A percentile compares a stretch with the other conserved stretches of the same genome.
Conservation (phyloP, 352 stramenopile genomes). For the Phytophthora sp. region DNA sequence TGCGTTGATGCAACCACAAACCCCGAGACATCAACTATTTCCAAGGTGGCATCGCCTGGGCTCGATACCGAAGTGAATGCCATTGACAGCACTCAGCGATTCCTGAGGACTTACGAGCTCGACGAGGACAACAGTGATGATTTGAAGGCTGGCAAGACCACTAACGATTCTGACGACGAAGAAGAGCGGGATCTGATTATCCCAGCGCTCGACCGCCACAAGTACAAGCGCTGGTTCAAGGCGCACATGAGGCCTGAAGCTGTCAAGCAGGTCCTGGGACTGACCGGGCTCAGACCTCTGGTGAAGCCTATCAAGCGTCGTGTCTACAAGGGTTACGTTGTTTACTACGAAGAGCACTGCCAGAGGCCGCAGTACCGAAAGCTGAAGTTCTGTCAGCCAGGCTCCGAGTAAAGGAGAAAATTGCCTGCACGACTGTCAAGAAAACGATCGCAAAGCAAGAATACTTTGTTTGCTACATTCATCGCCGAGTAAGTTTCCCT, state of each 20-base stretch:
- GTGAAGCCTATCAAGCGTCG: slow-evolving; percentile 15
- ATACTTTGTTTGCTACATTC: too few species aligned
- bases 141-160: neutral
- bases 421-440: neutral
- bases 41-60: neutral
- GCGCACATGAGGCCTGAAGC: slow-evolving; percentile 6
- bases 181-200: slow-evolving; percentile 17
- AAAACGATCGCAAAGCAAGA: too few species aligned
- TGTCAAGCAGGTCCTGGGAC: slow-evolving; percentile 8
- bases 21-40: neutral
- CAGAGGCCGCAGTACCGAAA: slow-evolving; percentile 1
- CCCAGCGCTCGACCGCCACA: neutral
- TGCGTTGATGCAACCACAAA: neutral
- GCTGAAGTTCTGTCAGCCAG: slow-evolving; percentile 4
- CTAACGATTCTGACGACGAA: neutral
- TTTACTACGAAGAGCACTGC: slow-evolving; percentile 17
- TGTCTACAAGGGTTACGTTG: slow-evolving; percentile 20
- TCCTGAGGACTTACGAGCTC: neutral
- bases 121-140: slow-evolving; percentile 10
- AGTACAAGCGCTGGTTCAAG: slow-evolving; percentile 8
- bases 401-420: neutral
- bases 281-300: neutral
- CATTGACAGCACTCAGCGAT: neutral
- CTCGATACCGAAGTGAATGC: neutral
- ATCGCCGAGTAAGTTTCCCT: too few species aligned